phyloP scores from a whole-genome alignment of 2,329 filamentous ascomycete genomes.

The Colletotrichum costaricense region DNA sequence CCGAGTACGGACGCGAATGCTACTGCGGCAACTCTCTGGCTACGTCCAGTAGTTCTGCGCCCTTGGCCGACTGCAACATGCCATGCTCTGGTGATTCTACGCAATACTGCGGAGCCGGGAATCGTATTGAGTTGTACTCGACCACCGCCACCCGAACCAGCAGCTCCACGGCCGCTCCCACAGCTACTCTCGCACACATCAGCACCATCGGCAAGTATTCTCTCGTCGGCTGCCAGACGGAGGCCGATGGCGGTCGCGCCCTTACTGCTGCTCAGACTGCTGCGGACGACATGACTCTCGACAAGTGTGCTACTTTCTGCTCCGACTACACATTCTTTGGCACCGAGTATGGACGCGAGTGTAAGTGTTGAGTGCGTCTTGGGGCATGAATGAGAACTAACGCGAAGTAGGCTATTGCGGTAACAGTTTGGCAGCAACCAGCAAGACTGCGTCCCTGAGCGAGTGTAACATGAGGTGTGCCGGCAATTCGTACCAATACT shows the following conservation, averaged over 20 bases:
- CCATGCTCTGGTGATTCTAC: constrained; percentile 53
- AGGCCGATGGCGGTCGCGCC: constrained; percentile 50
- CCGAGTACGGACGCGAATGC: constrained; percentile 64
- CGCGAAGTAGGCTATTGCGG: constrained; percentile 49
- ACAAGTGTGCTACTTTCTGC: constrained; percentile 50
- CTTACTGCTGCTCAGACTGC: constrained; percentile 46
- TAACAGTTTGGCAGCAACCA: constrained; percentile 46
- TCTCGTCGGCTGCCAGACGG: constrained; percentile 53
- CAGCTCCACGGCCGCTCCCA: constrained; percentile 43
- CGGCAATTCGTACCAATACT: constrained; percentile 50
- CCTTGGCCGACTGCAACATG: constrained; percentile 50
- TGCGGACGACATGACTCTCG: constrained; percentile 51
- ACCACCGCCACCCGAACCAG: constrained; percentile 50
- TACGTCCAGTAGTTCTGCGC: constrained; percentile 41
- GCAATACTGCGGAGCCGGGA: constrained; percentile 55
- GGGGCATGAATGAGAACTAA: background rate
- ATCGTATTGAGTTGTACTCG: constrained; percentile 56
- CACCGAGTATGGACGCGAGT: constrained; percentile 52
- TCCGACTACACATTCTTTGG: constrained; percentile 50
- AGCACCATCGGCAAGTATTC: constrained; percentile 46
- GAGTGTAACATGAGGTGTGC: constrained; percentile 53
- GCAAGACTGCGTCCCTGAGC: constrained; percentile 43
- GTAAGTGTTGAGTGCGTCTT: constrained; percentile 34
- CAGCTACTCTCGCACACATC: constrained; percentile 48
- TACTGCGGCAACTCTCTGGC: constrained; percentile 58